Evolutionary conservation across 768 basidiomycete genomes (phyloP).

Genomic region (Naganishia kalamii): DNA sequence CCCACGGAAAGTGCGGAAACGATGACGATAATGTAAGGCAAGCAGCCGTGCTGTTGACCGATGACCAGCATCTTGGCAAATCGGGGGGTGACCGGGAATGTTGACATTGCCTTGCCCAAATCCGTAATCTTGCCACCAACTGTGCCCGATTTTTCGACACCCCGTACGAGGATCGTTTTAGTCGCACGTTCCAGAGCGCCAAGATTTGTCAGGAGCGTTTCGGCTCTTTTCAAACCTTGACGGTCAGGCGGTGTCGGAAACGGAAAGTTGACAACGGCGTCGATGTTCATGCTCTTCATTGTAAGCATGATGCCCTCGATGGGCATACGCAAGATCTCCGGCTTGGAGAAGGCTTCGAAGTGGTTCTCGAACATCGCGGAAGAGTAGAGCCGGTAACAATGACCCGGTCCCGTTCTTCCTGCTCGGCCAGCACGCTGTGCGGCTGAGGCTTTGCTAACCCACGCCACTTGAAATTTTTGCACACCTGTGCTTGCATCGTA

Average conservation of each 20-base stretch:
- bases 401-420: constrained; percentile 94
- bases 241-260: constrained; percentile 94
- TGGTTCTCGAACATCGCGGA: constrained; percentile 89
- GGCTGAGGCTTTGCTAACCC: constrained; percentile 93
- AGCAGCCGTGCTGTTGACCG: constrained; percentile 74
- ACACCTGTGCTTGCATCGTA: constrained; percentile 76
- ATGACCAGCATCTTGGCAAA: constrained; percentile 94
- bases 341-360: constrained; percentile 76
- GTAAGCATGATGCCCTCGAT: constrained; percentile 95
- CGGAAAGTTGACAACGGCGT: constrained; percentile 91
- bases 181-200: constrained; percentile 62
- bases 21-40: constrained; percentile 84
- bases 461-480: constrained; percentile 83
- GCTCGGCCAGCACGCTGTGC: constrained; percentile 92
- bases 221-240: constrained; percentile 66
- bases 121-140: constrained; percentile 69
- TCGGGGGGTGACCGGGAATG: constrained; percentile 88
- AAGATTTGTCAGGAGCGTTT: constrained; percentile 69
- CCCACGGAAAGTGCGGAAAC: constrained; percentile 89
- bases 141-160: constrained; percentile 36
- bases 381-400: constrained; percentile 95
- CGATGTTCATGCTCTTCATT: constrained; percentile 99
- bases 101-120: constrained; percentile 82
- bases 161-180: constrained; percentile 36
- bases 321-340: constrained; percentile 90